A percentile compares a stretch with the other conserved stretches of the same genome.
These are phyloP conservation scores for Pseudogymnoascus sp. DNA, from an alignment of 2,329 filamentous ascomycete genomes.

Conservation along the genomic window DNA sequence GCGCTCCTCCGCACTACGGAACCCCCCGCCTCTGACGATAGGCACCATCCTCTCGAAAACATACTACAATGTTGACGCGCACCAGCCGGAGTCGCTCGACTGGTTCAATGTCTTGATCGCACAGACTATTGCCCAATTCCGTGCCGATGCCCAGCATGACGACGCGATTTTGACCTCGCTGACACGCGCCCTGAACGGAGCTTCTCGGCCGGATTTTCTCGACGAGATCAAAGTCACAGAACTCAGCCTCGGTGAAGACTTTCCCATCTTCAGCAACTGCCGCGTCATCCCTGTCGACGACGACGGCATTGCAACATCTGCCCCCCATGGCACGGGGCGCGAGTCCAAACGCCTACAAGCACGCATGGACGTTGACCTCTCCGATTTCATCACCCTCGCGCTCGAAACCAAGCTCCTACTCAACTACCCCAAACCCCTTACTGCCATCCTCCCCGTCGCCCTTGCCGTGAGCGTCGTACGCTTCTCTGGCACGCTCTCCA, in stretches of 20 bases:
- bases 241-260: slow-evolving; percentile 89
- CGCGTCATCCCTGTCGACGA: slow-evolving; percentile 87
- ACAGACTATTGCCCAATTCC: slow-evolving; percentile 91
- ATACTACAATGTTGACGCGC: slow-evolving; percentile 91
- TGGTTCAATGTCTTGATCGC: slow-evolving; percentile 99
- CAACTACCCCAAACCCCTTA: slow-evolving; percentile 86
- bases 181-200: slow-evolving; percentile 79
- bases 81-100: slow-evolving; percentile 92
- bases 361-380: slow-evolving; percentile 92
- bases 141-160: slow-evolving; percentile 85
- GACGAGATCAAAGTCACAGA: slow-evolving; percentile 93
- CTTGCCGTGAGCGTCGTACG: slow-evolving; percentile 85
- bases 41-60: slow-evolving; percentile 91
- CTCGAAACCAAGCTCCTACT: slow-evolving; percentile 89
- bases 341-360: slow-evolving; percentile 71
- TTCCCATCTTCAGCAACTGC: slow-evolving; percentile 98
- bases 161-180: slow-evolving; percentile 82
- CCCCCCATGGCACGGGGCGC: slow-evolving; percentile 17
- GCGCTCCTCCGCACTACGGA: slow-evolving; percentile 65
- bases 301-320: slow-evolving; percentile 46
- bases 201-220: slow-evolving; percentile 78
- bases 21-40: slow-evolving; percentile 72
- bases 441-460: slow-evolving; percentile 85
- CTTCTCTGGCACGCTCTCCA: slow-evolving; percentile 88
- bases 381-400: slow-evolving; percentile 89